These are phyloP conservation scores for Dothideomycetidae sp. DNA, from an alignment of 2,329 filamentous ascomycete genomes.

Conservation along the genomic window DNA sequence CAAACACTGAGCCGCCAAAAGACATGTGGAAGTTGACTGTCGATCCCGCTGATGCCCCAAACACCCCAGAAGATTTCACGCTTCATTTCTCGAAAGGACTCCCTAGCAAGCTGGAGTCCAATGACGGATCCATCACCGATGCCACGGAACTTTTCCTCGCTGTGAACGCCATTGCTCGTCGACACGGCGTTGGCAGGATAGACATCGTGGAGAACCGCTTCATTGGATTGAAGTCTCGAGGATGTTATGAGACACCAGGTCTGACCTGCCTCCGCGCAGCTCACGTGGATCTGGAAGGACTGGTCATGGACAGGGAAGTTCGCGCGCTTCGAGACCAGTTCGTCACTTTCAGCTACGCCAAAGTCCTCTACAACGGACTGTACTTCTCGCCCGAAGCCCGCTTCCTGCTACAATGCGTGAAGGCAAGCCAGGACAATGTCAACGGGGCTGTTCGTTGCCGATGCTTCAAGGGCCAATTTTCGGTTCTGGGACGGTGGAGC, in stretches of 20 bases:
- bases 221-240: slow-evolving; percentile 66
- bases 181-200: slow-evolving; percentile 62
- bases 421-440: slow-evolving; percentile 45
- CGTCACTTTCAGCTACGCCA: slow-evolving; percentile 49
- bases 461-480: slow-evolving; percentile 52
- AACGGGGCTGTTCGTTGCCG: slow-evolving; percentile 49
- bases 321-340: slow-evolving; percentile 58
- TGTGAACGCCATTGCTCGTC: slow-evolving; percentile 56
- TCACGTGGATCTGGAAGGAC: slow-evolving; percentile 49
- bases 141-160: slow-evolving; percentile 58
- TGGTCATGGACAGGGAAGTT: slow-evolving; percentile 54
- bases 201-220: slow-evolving; percentile 75
- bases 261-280: slow-evolving; percentile 42
- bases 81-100: slow-evolving; percentile 60
- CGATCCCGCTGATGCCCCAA: slow-evolving; percentile 55
- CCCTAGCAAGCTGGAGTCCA: slow-evolving; percentile 51
- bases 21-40: slow-evolving; percentile 68
- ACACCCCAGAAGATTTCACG: slow-evolving; percentile 57
- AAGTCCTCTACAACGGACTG: slow-evolving; percentile 46
- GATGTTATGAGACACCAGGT: slow-evolving; percentile 61
- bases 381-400: slow-evolving; percentile 59
- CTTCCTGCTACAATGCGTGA: slow-evolving; percentile 53
- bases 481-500: slow-evolving; percentile 43
- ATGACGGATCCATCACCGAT: slow-evolving; percentile 47
- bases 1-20: slow-evolving; percentile 48